Evolutionary conservation across 306 rosid genomes (phyloP), one percentile per base, ranked within the genome.

Genomic region (Rubus idaeus): DNA sequence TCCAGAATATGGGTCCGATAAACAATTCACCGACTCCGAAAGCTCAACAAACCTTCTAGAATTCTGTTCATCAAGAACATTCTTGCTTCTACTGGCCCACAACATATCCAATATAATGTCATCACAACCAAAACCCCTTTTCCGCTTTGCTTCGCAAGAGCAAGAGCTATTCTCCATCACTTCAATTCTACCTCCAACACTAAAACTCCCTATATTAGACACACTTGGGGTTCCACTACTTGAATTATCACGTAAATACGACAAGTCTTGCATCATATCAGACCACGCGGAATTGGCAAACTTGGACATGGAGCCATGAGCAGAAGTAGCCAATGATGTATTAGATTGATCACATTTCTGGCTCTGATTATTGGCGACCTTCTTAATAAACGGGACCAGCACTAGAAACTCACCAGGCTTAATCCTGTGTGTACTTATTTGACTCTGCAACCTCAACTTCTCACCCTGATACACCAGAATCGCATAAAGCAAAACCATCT

Each of bases 261-360:
- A 85, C 60, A 95, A 83, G 66, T 92, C 96, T 47, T 90, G 89
- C 85, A 85, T 86, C 87, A 95, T 90, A 61, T 85, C 84, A 4
- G 86, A 80, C 98, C 98, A 95, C 0, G 84, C 86, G 8, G 90
- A 83, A 70, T 87, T 88, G 4, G 97, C 89, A 63, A 95, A 79
- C 65, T 75, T 81, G 7, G 88, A 84, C 18, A 77, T 74, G 13
- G 91, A 77, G 80, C 80, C 84, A 18, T 53, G 49, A 67, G 60
- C 64, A 20, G 84, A 14, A 67, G 47, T 77, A 71, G 57, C 77
- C 42, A 60, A 37, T n/a, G 77, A 45, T 58, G 69, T 21, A 52
- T 78, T 69, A 76, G 83, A 52, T 55, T 81, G 83, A 49, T 84
- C 81, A 10, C 78, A 81, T 46, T 78, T 65, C 70, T 40, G 77